Base-by-base conservation (phyloP, 768 basidiomycete genomes). In the Dioszegia hungarica region DNA sequence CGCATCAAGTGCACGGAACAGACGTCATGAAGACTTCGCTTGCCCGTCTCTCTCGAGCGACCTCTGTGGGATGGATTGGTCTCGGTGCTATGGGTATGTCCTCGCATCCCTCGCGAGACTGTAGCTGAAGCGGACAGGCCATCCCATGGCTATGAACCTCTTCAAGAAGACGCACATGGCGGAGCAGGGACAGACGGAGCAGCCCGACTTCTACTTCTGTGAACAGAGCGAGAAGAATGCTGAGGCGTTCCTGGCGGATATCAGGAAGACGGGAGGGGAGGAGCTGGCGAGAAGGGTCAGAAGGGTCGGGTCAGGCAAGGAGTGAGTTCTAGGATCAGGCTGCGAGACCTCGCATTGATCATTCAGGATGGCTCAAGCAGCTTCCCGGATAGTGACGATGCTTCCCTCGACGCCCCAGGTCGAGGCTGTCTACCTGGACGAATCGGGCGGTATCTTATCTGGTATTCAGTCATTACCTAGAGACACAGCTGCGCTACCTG, bases 341-440 rank as follows among this genome's bases (percentile, higher is more conserved):
- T 12, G 5, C 14, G n/a, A n/a, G 39, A 36, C 14, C 20, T 37
- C 2, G 12, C 19, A 38, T 37, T 54, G 39, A 54, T 20, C 22
- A 5, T 8, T 3, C 34, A 76, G 75, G 31, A 73, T 76, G 33
- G 67, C 70, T 1, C 41, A 40, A 22, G 45, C 57, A 9, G 73
- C 77, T 11, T 45, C 62, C 43, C 86, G 83, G 9, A 80, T 95
- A 43, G 74, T 97, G 49, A 93, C 91, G 5, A 92, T 94, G 90
- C 80, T 97, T 1, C 92, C 92, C 0, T 92, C 90, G 0, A 89
- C 90, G 6, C 88, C 90, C 0, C 87, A 97, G 63, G 91, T 95
- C 38, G 79, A 83, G 49, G 77, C 80, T 47, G 91, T 92, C 10
- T 94, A 92, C 73, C 68, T 79, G 20, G 79, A 80, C 29, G 11